Conservation (phyloP, 202 grass and related monocot species). For the Digitaria exilis region DNA sequence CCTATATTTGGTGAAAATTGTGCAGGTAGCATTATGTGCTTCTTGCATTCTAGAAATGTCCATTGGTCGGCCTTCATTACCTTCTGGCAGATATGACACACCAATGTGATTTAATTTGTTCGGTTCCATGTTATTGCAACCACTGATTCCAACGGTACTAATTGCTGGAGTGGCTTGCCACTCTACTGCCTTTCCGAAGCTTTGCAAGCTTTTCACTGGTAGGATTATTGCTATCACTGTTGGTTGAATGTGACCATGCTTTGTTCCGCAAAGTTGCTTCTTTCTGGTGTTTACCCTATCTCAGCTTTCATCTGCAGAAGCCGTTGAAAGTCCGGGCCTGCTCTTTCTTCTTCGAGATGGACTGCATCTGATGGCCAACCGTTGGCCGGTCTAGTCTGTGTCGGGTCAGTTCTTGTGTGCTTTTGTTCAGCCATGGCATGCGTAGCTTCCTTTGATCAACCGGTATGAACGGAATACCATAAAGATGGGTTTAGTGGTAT, state of each 20-base stretch:
- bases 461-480: background rate
- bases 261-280: constrained; percentile 7
- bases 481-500: background rate
- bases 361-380: constrained; percentile 17
- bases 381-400: constrained; percentile 3
- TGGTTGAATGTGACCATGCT: constrained; percentile 15
- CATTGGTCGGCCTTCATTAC: background rate
- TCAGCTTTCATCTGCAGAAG: constrained; percentile 31
- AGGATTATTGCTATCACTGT: constrained; percentile 1
- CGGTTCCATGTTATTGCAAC: background rate
- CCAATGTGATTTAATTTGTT: background rate
- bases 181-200: constrained; percentile 11
- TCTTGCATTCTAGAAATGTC: background rate
- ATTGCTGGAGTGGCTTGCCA: background rate
- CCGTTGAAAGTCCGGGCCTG: constrained; percentile 19
- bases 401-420: background rate
- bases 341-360: constrained; percentile 18
- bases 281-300: constrained; percentile 13
- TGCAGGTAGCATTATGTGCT: background rate
- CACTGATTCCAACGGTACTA: constrained; percentile 8
- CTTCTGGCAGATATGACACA: background rate
- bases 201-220: background rate
- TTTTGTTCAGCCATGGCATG: background rate
- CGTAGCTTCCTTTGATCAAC: background rate
- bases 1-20: background rate